A percentile compares a stretch with the other conserved stretches of the same genome.
Conservation (phyloP, 2,329 filamentous ascomycete genomes). For the Xenoacremonium recifei region DNA sequence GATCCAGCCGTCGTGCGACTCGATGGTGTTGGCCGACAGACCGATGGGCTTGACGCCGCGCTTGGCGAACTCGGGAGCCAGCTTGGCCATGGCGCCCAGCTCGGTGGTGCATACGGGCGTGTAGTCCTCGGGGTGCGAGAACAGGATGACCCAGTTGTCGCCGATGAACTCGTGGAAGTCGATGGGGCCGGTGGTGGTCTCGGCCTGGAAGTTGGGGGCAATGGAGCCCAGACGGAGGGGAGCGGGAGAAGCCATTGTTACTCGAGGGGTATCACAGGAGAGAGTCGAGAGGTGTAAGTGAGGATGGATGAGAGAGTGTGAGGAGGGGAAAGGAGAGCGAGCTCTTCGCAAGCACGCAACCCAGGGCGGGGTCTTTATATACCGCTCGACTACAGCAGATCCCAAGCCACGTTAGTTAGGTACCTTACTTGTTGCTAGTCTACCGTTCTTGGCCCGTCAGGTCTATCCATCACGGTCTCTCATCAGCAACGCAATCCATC, state of each 20-base stretch:
- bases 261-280: not conserved
- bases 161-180: constrained; percentile 82
- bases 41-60: constrained; percentile 90
- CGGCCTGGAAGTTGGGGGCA: constrained; percentile 81
- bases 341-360: constrained; percentile 8
- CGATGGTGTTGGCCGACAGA: constrained; percentile 80
- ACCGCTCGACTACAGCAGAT: too few species aligned
- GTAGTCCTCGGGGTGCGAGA: constrained; percentile 87
- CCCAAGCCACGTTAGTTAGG: too few species aligned
- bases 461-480: too few species aligned
- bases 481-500: too few species aligned
- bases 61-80: constrained; percentile 84
- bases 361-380: not conserved
- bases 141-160: constrained; percentile 77
- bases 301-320: constrained; percentile 1
- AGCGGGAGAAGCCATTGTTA: constrained; percentile 31
- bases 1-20: constrained; percentile 86
- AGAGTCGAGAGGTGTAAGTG: not conserved
- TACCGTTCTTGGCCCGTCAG: too few species aligned
- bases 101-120: constrained; percentile 96
- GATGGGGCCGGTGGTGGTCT: constrained; percentile 75
- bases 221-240: constrained; percentile 61
- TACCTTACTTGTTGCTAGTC: not conserved
- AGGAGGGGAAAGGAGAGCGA: constrained; percentile 1
- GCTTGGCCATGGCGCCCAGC: constrained; percentile 87